Conservation (phyloP, 1,284 basidiomycete genomes). For the Melampsora abietis-canadensis region DNA sequence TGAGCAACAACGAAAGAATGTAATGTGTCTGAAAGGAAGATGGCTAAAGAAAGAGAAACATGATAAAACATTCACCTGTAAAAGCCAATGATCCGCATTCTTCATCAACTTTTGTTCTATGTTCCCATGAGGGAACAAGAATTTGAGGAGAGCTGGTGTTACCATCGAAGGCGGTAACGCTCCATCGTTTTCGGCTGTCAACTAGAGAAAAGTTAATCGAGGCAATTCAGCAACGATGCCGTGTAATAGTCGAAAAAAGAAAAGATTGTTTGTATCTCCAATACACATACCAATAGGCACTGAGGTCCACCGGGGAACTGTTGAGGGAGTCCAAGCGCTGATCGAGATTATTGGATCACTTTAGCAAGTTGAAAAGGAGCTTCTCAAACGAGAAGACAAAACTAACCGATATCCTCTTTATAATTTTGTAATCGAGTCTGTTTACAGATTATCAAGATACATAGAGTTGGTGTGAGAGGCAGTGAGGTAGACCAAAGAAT, state of each 20-base stretch:
- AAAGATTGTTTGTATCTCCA: too few relatives aligned
- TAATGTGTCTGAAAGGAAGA: not conserved
- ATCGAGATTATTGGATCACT: not conserved
- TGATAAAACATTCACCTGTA: not conserved
- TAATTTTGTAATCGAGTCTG: slow-evolving; percentile 4
- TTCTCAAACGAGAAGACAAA: not conserved
- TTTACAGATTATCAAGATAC: not conserved
- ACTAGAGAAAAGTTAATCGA: not conserved
- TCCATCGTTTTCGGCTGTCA: not conserved
- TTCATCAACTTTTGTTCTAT: slow-evolving; percentile 3
- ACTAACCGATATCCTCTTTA: not conserved
- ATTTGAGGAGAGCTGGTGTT: slow-evolving; percentile 3
- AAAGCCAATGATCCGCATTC: slow-evolving; percentile 20
- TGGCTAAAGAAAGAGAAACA: not conserved
- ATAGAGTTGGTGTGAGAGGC: not conserved
- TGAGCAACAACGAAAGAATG: not conserved
- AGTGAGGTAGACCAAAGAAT: not conserved
- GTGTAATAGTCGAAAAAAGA: too few relatives aligned
- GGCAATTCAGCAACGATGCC: too few relatives aligned
- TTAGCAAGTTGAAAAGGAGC: not conserved
- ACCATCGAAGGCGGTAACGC: slow-evolving; percentile 23
- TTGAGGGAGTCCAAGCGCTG: not conserved
- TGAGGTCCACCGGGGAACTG: not conserved
- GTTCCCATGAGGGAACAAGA: slow-evolving; percentile 22
- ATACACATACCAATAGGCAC: not conserved